Evolutionary conservation across 2,329 filamentous ascomycete species (phyloP), one percentile per base, ranked within the genome.

Genomic region (Penicillium sclerotiorum): DNA sequence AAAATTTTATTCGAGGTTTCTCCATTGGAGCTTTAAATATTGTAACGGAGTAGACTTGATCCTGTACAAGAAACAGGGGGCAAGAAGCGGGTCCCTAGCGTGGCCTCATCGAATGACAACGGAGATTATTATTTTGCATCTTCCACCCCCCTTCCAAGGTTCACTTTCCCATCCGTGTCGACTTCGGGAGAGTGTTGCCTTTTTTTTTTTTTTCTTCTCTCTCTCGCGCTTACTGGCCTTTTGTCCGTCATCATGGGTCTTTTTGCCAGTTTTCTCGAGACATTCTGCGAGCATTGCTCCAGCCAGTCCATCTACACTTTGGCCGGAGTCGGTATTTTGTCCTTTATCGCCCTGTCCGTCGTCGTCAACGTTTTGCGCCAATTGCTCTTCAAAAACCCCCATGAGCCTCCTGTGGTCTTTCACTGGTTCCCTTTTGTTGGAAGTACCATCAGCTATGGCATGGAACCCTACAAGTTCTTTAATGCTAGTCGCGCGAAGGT

Each of bases 381-480:
- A 74, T 62, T 95, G 49, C 76, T 96, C 55, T 84, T 90, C 77
- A 89, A 84, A 75, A 93, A 91, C 62, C 83, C 87, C 44, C 88
- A 91, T 69, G 88, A 91, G 69, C 89, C 89, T 23, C 83, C 83
- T 0, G 62, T 86, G 23, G 83, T 86, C 41, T 86, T 86, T 70
- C 83, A 86, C 70, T 82, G 76, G 78, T 72, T 86, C 25, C 83
- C 83, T 51, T 74, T 95, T 60, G 80, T 99, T 64, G 93, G 93
- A 57, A 96, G 87, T 77, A 96, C 94, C 52, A 79, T 97, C 63
- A 89, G 84, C 37, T 99, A 97, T 75, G 93, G 93, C 72, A 96
- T 96, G 74, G 90, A 97, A 66, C 64, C 84, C 1, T 85, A 80
- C 71, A 78, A 77, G 51, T 85, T 86, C 73, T 85, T 85, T 70